Conservation (phyloP, 1,284 basidiomycete species). For the Neotropicomus parvogracilis region DNA sequence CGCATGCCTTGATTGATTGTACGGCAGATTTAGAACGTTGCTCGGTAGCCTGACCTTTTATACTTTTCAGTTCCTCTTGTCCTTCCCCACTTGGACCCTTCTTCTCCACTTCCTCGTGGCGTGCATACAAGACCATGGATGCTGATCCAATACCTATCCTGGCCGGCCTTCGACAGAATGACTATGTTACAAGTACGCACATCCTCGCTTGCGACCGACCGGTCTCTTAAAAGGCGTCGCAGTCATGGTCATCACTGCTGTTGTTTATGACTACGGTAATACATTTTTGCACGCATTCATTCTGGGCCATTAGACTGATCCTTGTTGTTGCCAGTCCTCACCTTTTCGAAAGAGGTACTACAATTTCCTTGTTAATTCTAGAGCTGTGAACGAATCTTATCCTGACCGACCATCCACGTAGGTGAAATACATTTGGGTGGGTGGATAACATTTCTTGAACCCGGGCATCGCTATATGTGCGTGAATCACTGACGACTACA, state of each 20-base stretch:
- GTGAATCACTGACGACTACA: slow-evolving; percentile 1
- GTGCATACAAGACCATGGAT: neutral
- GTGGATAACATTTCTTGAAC: neutral
- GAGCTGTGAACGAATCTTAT: too few relatives aligned
- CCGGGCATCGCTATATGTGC: too few relatives aligned
- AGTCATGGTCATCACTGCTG: slow-evolving; percentile 4
- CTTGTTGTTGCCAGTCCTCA: slow-evolving; percentile 7
- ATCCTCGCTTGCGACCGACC: neutral
- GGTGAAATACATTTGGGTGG: slow-evolving; percentile 19
- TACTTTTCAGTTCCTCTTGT: too few relatives aligned
- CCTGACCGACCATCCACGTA: neutral
- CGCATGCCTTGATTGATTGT: too few relatives aligned
- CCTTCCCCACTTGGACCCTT: neutral
- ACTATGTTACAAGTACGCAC: neutral
- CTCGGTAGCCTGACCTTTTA: too few relatives aligned
- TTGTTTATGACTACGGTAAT: slow-evolving; percentile 16
- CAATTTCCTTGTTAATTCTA: neutral
- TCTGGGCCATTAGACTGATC: neutral
- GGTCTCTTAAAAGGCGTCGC: neutral
- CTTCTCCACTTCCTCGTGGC: neutral
- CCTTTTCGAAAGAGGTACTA: slow-evolving; percentile 11
- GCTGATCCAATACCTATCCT: neutral
- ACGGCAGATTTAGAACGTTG: too few relatives aligned
- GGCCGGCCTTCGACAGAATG: neutral
- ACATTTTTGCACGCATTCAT: neutral